Evolutionary conservation across 139 green algal species (phyloP).

Genomic region (Tetradesmus lagerheimii): DNA sequence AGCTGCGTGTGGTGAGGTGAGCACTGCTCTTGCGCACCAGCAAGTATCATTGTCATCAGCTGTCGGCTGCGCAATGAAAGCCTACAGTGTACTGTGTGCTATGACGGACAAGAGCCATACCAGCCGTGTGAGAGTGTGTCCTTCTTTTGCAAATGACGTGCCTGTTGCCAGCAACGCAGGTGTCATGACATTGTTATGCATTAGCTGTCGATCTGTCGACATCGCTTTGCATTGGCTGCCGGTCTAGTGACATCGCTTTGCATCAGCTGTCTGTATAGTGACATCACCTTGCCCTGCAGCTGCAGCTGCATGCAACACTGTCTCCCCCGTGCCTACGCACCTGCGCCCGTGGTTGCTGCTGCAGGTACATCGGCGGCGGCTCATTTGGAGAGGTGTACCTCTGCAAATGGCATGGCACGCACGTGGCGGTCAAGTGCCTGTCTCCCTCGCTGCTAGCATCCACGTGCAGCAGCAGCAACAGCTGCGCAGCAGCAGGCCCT

Average conservation of each 20-base stretch:
- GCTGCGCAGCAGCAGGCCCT: constrained; percentile 39
- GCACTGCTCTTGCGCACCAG: background rate
- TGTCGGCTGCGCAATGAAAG: background rate
- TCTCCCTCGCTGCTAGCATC: constrained; percentile 70
- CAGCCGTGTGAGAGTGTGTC: no score
- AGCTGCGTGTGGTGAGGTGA: constrained; percentile 6
- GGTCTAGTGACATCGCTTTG: background rate
- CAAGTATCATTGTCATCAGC: background rate
- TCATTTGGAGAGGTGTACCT: constrained; percentile 80
- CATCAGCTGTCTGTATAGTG: background rate
- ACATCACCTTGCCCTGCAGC: no score
- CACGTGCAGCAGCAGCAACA: constrained; percentile 14
- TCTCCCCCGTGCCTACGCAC: background rate
- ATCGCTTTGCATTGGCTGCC: no score
- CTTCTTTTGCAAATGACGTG: no score
- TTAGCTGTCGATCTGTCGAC: no score
- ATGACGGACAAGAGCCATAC: no score
- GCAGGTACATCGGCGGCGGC: constrained; percentile 64
- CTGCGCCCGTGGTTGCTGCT: background rate
- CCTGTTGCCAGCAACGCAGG: no score
- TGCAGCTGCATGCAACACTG: no score
- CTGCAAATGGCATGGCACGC: constrained; percentile 68
- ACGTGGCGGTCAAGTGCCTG: constrained; percentile 81
- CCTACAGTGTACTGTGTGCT: no score
- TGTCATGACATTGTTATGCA: no score